Evolutionary conservation across 2,329 filamentous ascomycete genomes (phyloP), one percentile per base, ranked within the genome.

Genomic region (Trichoderma harzianum): DNA sequence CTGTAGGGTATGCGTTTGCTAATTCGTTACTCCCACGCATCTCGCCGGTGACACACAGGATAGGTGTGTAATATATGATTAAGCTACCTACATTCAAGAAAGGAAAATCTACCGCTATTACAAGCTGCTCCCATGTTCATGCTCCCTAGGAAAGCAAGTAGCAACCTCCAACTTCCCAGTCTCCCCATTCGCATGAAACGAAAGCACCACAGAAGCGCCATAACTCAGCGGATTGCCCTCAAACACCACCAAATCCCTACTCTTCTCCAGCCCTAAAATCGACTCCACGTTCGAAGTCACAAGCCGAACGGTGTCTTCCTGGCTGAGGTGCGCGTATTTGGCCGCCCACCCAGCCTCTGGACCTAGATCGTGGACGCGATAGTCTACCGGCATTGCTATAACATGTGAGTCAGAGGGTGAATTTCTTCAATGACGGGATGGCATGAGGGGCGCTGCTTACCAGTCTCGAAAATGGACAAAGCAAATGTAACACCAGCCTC

Each of bases 181-280:
- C 32, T 77, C 75, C 16, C 75, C 76, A 11, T 76, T 75, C 26
- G 78, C 77, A 47, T 79, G 77, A 70, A 83, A 77, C n/a, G 77
- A 76, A 21, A 84, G 55, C 7, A 81, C 80, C 36, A 83, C 82
- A 51, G 79, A 82, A 1, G 79, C 83, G 4, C 82, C 81, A 64
- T 79, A 82, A 70, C 81, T 76, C 55, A 85, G 73, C 24, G 83
- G 83, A 74, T 80, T 79, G 6, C 82, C 82, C 74, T 85, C 83
- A 76, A 79, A 85, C 18, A 85, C 72, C 11, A 85, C 83, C 57
- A 84, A 76, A 71, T 85, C 83, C 14, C 74, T 76, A 63, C 76
- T 78, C 34, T 72, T 76, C 57, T 80, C 75, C 28, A 85, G 76
- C 2, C 78, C 77, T 21, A 85, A 75, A 26, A 84, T 83, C 51